Evolutionary conservation across 306 rosid species (phyloP).

Genomic region (Coriaria nepalensis): DNA sequence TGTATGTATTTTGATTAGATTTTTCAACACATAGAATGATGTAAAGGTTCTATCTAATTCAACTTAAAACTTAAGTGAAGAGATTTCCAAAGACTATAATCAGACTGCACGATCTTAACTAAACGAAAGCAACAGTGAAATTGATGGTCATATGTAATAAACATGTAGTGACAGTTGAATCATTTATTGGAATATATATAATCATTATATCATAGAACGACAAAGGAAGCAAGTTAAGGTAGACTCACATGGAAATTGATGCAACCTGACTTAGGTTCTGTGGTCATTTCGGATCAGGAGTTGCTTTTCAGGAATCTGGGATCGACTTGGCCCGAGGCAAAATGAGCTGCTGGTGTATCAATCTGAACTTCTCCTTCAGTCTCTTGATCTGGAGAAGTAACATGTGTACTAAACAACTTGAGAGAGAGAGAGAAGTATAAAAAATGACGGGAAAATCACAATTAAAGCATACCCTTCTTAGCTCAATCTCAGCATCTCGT

Average conservation of each 20-base stretch:
- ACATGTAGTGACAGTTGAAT: too few species aligned
- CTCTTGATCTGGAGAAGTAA: slow-evolving; percentile 58
- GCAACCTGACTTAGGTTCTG: too few species aligned
- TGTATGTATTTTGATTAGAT: too few species aligned
- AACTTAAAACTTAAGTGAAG: too few species aligned
- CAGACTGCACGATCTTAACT: too few species aligned
- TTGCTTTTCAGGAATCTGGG: slow-evolving; percentile 5
- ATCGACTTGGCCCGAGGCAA: slow-evolving; percentile 23
- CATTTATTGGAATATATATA: too few species aligned
- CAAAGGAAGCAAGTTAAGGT: not conserved
- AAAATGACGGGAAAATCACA: slow-evolving; percentile 8
- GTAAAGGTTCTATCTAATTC: too few species aligned
- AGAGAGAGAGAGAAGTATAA: slow-evolving; percentile 7
- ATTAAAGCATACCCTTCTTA: slow-evolving; percentile 61
- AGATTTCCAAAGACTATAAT: too few species aligned
- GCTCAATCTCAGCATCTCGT: slow-evolving; percentile 63
- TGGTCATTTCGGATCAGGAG: slow-evolving; percentile 8
- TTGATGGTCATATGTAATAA: too few species aligned
- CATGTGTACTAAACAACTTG: not conserved
- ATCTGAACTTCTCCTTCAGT: slow-evolving; percentile 84
- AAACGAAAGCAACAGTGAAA: too few species aligned
- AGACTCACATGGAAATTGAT: slow-evolving; percentile 6
- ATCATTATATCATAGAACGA: not conserved
- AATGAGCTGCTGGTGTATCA: slow-evolving; percentile 62
- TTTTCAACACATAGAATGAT: too few species aligned